Conservation (phyloP, 2,329 filamentous ascomycete species). For the Diplocarpon rosae region DNA sequence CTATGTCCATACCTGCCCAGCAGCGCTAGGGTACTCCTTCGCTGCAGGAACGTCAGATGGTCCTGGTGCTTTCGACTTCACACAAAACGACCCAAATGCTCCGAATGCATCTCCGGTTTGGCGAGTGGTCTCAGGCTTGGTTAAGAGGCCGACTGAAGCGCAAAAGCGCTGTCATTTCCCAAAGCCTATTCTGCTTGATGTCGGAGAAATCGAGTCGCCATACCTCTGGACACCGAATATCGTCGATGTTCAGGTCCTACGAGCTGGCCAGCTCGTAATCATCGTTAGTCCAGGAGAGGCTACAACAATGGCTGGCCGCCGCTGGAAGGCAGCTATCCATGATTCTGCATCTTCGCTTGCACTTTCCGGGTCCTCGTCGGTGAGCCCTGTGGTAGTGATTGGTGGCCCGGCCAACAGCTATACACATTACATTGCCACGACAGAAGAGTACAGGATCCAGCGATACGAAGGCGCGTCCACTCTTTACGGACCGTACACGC, state of each 20-base stretch:
- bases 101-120: conserved; percentile 60
- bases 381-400: conserved; percentile 65
- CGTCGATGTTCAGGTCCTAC: conserved; percentile 76
- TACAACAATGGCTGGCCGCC: conserved; percentile 81
- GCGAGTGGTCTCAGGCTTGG: conserved; percentile 59
- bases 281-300: conserved; percentile 80
- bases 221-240: conserved; percentile 89
- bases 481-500: conserved; percentile 70
- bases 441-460: conserved; percentile 73
- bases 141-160: conserved; percentile 57
- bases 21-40: conserved; percentile 83
- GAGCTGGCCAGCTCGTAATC: conserved; percentile 75
- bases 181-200: conserved; percentile 81
- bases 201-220: conserved; percentile 66
- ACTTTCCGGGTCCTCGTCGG: conserved; percentile 26
- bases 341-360: conserved; percentile 37
- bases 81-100: conserved; percentile 68
- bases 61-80: conserved; percentile 86
- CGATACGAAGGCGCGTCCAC: conserved; percentile 94
- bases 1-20: conserved; percentile 64
- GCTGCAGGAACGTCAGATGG: conserved; percentile 88
- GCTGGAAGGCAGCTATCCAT: conserved; percentile 67
- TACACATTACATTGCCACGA: conserved; percentile 63
- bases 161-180: conserved; percentile 68
- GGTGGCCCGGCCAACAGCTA: conserved; percentile 89